A percentile compares a stretch with the other conserved stretches of the same genome.
These are phyloP conservation scores for Pestalotiopsis sp. DNA, from an alignment of 2,329 filamentous ascomycete species.

Conservation along the genomic window DNA sequence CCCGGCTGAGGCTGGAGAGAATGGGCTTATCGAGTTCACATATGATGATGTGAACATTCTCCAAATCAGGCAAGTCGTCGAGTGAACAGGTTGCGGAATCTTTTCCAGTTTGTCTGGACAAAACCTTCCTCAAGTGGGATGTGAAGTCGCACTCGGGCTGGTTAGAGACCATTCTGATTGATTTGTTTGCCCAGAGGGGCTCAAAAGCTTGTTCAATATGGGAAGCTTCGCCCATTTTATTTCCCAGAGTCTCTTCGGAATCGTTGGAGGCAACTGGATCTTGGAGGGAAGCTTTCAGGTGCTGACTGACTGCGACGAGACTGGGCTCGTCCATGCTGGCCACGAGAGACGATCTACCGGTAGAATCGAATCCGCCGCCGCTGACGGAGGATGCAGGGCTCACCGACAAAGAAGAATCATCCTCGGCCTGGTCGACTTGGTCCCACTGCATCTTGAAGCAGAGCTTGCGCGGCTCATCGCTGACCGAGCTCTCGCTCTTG, in stretches of 20 bases:
- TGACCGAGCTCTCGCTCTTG: neutral
- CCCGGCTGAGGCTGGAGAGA: slow-evolving; percentile 16
- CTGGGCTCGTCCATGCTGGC: neutral
- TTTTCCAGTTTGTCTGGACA: neutral
- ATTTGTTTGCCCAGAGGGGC: neutral
- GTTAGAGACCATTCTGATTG: neutral
- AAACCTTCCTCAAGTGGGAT: neutral
- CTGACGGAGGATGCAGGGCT: neutral
- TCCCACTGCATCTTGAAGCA: slow-evolving; percentile 27
- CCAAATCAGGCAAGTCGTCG: neutral
- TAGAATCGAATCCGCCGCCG: neutral
- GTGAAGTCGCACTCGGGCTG: neutral
- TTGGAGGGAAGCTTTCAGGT: neutral
- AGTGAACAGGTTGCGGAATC: neutral
- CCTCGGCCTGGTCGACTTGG: slow-evolving; percentile 14
- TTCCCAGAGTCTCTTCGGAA: neutral
- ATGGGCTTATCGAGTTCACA: slow-evolving; percentile 23
- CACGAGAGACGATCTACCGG: neutral
- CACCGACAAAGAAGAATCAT: neutral
- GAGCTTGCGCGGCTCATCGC: slow-evolving; percentile 33
- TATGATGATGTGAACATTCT: slow-evolving; percentile 20
- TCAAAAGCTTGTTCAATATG: neutral
- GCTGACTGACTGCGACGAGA: neutral
- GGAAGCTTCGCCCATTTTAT: neutral
- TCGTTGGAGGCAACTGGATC: neutral